Evolutionary conservation across 1,284 basidiomycete genomes (phyloP), one percentile per base, ranked within the genome.

Genomic region (Gastroboletus turbinatus): DNA sequence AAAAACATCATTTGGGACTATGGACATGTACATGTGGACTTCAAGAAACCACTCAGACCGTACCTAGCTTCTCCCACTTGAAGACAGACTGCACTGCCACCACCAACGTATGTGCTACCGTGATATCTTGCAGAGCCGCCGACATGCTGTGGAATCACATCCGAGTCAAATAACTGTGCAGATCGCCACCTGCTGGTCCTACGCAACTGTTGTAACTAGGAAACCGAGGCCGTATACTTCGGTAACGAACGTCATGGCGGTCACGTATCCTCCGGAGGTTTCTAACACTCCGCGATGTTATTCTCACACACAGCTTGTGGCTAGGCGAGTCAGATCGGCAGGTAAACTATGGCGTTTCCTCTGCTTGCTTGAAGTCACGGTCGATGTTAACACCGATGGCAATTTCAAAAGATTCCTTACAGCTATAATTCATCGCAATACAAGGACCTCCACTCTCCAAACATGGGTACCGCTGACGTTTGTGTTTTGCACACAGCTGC

Each of bases 221-320:
- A 49, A 35, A 36, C 14, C 10, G 40, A 45, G 46, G 10, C 25
- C 5, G 30, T 40, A 56, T 50, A 29, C 46, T 25, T 53, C 53
- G 42, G 16, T 14, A 46, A 35, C 21, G 21, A 46, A 39, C 32
- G 50, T 54, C 46, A 52, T 21, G 46, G 51, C 29, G 11, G 42
- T 50, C 53, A 46, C 33, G 30, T 48, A 49, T 39, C 32, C 30
- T 23, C 50, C 63, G 65, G 65, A 49, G 54, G 63, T 66, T 50
- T 11, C 36, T 50, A 32, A 44, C 36, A 19, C 44, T 44, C 46
- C 50, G 56, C 5, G 56, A 50, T 49, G 23, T 46, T 50, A 50
- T 66, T 67, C 69, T 60, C 69, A 68, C 68, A 71, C 67, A 71
- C 67, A 71, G 69, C 67, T 66, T 69, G 47, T 47, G 66, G 57